Percentiles rank a stretch among this genome's conserved stretches.
Conservation (phyloP, 2,329 filamentous ascomycete species). For the Claviceps arundinis region DNA sequence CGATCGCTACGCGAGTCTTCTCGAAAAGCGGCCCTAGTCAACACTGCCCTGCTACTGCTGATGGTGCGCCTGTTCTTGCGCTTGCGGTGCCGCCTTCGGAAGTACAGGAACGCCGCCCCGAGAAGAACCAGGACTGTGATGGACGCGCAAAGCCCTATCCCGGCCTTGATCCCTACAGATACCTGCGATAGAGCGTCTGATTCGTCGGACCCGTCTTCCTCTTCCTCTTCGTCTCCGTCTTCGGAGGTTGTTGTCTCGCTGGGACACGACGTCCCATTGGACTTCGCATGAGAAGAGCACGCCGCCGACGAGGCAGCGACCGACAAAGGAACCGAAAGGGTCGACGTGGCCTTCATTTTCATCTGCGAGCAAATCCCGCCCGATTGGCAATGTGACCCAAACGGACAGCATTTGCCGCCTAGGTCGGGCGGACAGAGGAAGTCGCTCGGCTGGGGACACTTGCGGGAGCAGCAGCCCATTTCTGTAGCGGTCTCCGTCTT, state of each 20-base stretch:
- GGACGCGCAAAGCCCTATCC: conserved; percentile 41
- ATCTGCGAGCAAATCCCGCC: conserved; percentile 21
- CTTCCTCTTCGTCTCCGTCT: conserved; percentile 15
- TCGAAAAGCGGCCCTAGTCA: background rate
- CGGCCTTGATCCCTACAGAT: conserved; percentile 38
- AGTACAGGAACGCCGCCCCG: conserved; percentile 31
- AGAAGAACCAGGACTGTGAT: conserved; percentile 29
- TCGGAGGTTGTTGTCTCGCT: conserved; percentile 9
- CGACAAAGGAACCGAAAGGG: background rate
- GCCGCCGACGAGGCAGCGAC: conserved; percentile 2
- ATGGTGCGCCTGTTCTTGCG: background rate
- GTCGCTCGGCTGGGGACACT: conserved; percentile 26
- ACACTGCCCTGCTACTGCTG: background rate
- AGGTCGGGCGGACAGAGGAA: conserved; percentile 31
- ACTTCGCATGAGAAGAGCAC: conserved; percentile 13
- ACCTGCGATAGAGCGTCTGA: conserved; percentile 16
- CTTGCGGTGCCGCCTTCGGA: conserved; percentile 18
- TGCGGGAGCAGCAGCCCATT: conserved; percentile 25
- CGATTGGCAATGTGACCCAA: conserved; percentile 28
- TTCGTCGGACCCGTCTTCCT: conserved; percentile 17
- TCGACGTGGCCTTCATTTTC: conserved; percentile 12
- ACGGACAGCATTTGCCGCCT: conserved; percentile 37
- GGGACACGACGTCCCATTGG: no score
- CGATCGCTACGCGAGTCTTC: background rate
- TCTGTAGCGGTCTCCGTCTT: conserved; percentile 5